Evolutionary conservation across 805 yeast genomes (phyloP).

Genomic region (Yamadazyma olivae): DNA sequence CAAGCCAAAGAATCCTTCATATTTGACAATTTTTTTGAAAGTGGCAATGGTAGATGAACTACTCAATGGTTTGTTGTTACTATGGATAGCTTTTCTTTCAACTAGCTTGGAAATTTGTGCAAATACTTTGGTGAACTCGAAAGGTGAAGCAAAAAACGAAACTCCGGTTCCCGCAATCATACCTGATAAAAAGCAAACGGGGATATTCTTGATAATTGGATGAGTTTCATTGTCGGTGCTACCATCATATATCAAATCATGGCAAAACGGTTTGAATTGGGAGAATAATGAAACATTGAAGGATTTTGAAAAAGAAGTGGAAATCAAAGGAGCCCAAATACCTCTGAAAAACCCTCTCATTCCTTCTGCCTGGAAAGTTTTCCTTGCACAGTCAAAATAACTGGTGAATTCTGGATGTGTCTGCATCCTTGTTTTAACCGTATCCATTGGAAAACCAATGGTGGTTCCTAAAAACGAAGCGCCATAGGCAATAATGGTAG

Average conservation of each 20-base stretch:
- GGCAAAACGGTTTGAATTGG: slow-evolving; percentile 42
- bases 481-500: slow-evolving; percentile 59
- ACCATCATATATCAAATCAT: slow-evolving; percentile 13
- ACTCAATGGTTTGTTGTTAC: not conserved
- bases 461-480: slow-evolving; percentile 63
- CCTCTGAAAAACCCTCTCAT: slow-evolving; percentile 72
- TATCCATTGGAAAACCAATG: slow-evolving; percentile 82
- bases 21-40: slow-evolving; percentile 44
- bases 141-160: slow-evolving; percentile 72
- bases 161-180: slow-evolving; percentile 62
- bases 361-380: slow-evolving; percentile 63
- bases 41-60: slow-evolving; percentile 41
- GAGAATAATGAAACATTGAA: slow-evolving; percentile 65
- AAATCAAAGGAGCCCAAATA: slow-evolving; percentile 66
- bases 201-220: slow-evolving; percentile 41
- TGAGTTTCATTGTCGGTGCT: slow-evolving; percentile 19
- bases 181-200: slow-evolving; percentile 56
- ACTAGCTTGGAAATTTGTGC: slow-evolving; percentile 66
- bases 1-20: slow-evolving; percentile 61
- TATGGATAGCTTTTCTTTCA: slow-evolving; percentile 13
- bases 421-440: slow-evolving; percentile 85
- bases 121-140: slow-evolving; percentile 78
- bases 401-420: slow-evolving; percentile 59
- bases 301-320: slow-evolving; percentile 64
- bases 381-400: slow-evolving; percentile 53